These are phyloP conservation scores for Fusarium torulosum DNA, from an alignment of 2,329 filamentous ascomycete species.

Conservation along the genomic window DNA sequence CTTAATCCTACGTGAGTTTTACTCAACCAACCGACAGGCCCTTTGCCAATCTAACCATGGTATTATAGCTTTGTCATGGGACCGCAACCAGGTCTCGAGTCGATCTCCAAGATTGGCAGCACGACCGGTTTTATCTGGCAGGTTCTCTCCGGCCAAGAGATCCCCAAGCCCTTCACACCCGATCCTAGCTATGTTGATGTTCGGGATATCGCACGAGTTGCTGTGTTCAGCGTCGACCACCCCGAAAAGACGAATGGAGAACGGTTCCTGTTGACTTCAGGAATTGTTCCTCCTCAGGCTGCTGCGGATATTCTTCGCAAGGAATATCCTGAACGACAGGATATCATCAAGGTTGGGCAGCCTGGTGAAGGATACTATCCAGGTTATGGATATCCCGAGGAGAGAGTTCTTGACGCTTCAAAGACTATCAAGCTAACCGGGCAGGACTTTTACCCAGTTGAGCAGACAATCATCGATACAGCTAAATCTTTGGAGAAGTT, in stretches of 20 bases:
- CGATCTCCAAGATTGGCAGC: constrained; percentile 34
- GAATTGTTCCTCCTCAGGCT: constrained; percentile 39
- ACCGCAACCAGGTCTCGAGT: constrained; percentile 36
- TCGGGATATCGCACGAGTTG: constrained; percentile 42
- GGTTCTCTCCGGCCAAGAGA: constrained; percentile 42
- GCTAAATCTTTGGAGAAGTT: constrained; percentile 42
- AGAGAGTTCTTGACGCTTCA: constrained; percentile 34
- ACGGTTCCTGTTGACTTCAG: constrained; percentile 37
- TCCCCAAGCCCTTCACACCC: constrained; percentile 29
- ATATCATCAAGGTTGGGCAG: constrained; percentile 39
- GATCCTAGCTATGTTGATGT: constrained; percentile 41
- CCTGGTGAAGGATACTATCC: constrained; percentile 40
- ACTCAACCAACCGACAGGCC: accelerated
- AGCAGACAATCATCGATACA: constrained; percentile 43
- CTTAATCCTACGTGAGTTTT: constrained; percentile 43
- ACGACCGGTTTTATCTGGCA: constrained; percentile 44
- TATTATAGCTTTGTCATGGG: constrained; percentile 44
- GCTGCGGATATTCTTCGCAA: constrained; percentile 45
- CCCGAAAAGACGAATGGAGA: constrained; percentile 38
- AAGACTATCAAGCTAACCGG: constrained; percentile 38
- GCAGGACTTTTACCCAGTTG: constrained; percentile 31
- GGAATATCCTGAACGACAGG: constrained; percentile 36
- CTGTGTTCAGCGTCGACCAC: constrained; percentile 41
- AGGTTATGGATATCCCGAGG: constrained; percentile 24
- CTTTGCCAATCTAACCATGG: not conserved